Evolutionary conservation across 176 grass and related monocot species (phyloP), one percentile per base, ranked within the genome.

Genomic region (Rhynchospora breviuscula): DNA sequence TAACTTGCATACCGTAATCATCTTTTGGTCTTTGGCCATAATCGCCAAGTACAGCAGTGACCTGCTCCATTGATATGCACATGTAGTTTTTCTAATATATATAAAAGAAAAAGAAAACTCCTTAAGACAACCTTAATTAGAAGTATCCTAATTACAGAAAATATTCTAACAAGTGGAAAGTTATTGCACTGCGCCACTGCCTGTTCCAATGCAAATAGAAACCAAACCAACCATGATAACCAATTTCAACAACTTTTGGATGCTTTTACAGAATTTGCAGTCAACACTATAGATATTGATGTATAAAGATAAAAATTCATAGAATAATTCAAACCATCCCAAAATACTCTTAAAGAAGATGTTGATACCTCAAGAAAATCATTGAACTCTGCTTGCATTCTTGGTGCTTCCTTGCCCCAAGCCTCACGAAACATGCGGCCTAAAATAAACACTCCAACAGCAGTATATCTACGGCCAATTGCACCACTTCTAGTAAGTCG

Each of bases 41-140:
- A 75, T 98, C 96, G 48, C 96, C 96, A 85, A 98, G 87, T 73
- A 93, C 91, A 89, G 96, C 96, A 79, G 93, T 98, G 25, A 98
- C 96, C 80, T 95, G 87, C 85, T 98, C 96, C 96, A 98, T 98
- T 62, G 96, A 98, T 81, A 98, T 93, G 79, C 96, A 90, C 63
- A 98, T 89, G 15, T 54, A 76, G 12, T 89, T 95, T 93, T 91
- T 90, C 96, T 98, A 82, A 19, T 49, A 81, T 58, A 85, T 33
- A 87, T 44, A 48, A 86, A 53, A 83, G 51, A 61, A 76, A 9
- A 77, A 77, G 29, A 22, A 31, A 22, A 77, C 13, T 17, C 49
- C 22, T 31, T 46, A 77, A 56, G 23, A 56, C 13, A 54, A 47
- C 11, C 49, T 77, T 56, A 23, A 49, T 77, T 15, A 52, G 19